Evolutionary conservation across 495 filamentous ascomycete species (phyloP).

Genomic region (Hypoxylon crocopeplum): DNA sequence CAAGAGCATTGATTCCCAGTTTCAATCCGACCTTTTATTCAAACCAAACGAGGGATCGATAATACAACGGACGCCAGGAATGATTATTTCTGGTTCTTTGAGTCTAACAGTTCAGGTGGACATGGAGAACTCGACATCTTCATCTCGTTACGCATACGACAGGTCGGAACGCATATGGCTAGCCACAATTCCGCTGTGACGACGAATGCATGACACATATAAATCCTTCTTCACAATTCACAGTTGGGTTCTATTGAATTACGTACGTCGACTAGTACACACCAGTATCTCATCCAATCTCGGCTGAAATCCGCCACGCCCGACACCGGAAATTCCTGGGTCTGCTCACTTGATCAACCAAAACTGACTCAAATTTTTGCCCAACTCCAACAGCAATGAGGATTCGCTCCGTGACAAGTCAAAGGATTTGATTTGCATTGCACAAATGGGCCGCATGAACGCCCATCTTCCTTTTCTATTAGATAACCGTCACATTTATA

Average conservation of each 20-base stretch:
- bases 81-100: background rate
- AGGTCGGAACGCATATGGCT: constrained; percentile 9
- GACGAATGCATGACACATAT: constrained; percentile 38
- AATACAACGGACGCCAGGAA: background rate
- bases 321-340: constrained; percentile 36
- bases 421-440: background rate
- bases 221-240: constrained; percentile 21
- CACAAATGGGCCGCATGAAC: background rate
- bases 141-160: constrained; percentile 16
- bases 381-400: background rate
- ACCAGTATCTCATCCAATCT: constrained; percentile 22
- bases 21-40: too few relatives aligned
- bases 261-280: constrained; percentile 25
- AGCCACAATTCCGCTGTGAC: constrained; percentile 13
- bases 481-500: background rate
- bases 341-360: constrained; percentile 22
- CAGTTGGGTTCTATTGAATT: constrained; percentile 14
- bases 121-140: constrained; percentile 23
- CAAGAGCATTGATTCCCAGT: too few relatives aligned
- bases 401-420: background rate
- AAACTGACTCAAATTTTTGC: background rate
- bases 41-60: too few relatives aligned
- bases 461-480: background rate
- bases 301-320: constrained; percentile 28
- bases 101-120: background rate